Evolutionary conservation across 2,329 filamentous ascomycete species (phyloP), one percentile per base, ranked within the genome.

Genomic region (Penicillium griseofulvum): DNA sequence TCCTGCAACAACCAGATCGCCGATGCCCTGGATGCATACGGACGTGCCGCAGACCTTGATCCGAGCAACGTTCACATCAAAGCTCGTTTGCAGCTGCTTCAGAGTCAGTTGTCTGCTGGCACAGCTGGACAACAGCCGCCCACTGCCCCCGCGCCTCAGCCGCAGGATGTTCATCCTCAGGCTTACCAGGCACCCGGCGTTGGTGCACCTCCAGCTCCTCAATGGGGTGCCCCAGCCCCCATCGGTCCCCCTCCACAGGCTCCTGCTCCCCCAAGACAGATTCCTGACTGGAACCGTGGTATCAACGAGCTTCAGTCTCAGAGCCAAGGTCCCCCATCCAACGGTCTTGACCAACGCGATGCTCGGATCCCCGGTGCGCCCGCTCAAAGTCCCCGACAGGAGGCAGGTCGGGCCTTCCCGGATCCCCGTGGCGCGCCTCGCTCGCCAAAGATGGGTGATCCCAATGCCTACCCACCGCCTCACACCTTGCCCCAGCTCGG

Each of bases 1-100:
- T 96, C 91, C 26, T 99, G 94, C 76, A 97, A 99, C 81, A 97
- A 97, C 77, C 94, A 99, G 76, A 96, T 96, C 55, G 90, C 87
- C 49, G 94, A 99, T 79, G 94, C 94, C 1, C 82, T 97, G 42
- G 94, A 99, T 74, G 94, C 94, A 6, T 99, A 97, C 72, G 89
- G 93, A 68, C 86, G 94, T 64, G 94, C 94, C 38, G 92, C 92
- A 34, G 94, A 99, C 72, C 84, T 99, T 61, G 94, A 99, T 70
- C 93, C 94, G 0, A 81, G 80, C 58, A 97, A 99, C 70, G 89
- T 90, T 37, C 93, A 97, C 73, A 97, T 99, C 80, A 97, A 97
- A 75, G 91, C 92, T 55, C 87, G 94, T 58, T 81, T 99, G 58
- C 90, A 96, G 71, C 81, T 99, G 44, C 83, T 99, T 54, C 89